Conservation (phyloP, 2,329 filamentous ascomycete genomes). For the Pseudocercospora eumusae region DNA sequence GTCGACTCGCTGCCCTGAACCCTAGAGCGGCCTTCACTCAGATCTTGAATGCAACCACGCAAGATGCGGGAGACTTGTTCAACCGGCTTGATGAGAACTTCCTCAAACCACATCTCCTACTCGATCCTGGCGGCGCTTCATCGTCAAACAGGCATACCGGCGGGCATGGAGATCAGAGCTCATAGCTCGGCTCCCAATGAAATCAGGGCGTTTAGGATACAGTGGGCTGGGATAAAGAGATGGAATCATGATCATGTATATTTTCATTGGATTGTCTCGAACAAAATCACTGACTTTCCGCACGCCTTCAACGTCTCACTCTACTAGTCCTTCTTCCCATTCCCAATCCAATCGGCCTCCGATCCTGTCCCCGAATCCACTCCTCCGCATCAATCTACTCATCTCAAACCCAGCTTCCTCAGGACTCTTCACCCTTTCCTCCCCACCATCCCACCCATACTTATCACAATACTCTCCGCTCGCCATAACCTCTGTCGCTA, state of each 20-base stretch:
- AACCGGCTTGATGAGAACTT: slow-evolving; percentile 92
- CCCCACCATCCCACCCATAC: slow-evolving; percentile 32
- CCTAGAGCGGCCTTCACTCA: slow-evolving; percentile 74
- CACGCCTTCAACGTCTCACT: not conserved
- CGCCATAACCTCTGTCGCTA: slow-evolving; percentile 27
- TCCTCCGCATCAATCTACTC: slow-evolving; percentile 23
- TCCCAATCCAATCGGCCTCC: slow-evolving; percentile 18
- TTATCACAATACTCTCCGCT: slow-evolving; percentile 22
- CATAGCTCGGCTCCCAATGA: slow-evolving; percentile 4
- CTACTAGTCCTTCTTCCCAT: not conserved
- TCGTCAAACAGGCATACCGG: slow-evolving; percentile 21
- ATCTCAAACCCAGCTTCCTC: slow-evolving; percentile 27
- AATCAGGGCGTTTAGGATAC: slow-evolving; percentile 7
- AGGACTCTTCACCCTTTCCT: slow-evolving; percentile 25
- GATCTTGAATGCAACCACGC: slow-evolving; percentile 72
- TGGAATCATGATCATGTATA: slow-evolving; percentile 3
- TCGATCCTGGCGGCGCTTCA: slow-evolving; percentile 60
- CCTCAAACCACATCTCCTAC: slow-evolving; percentile 85
- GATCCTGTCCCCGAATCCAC: slow-evolving; percentile 28
- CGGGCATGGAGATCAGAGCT: slow-evolving; percentile 11
- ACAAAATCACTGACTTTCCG: not conserved
- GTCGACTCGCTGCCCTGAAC: slow-evolving; percentile 50
- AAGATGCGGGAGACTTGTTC: slow-evolving; percentile 88
- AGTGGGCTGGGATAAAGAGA: not conserved
- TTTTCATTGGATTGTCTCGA: not conserved